These are phyloP conservation scores for Trichosporon ovoides DNA, from an alignment of 1,284 basidiomycete genomes.

Conservation along the genomic window DNA sequence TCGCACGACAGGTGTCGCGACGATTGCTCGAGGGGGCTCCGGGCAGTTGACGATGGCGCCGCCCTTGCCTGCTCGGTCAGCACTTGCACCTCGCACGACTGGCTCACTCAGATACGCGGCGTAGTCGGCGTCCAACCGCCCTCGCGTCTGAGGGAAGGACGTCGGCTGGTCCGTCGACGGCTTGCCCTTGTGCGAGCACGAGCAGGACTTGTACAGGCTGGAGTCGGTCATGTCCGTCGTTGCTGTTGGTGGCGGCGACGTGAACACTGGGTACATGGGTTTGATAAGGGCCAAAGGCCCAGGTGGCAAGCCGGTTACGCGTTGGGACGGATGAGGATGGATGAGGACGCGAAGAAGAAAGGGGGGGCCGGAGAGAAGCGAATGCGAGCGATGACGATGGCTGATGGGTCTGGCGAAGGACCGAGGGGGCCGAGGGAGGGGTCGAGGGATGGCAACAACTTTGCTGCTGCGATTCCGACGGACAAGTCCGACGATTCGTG, in stretches of 20 bases:
- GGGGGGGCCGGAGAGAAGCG: neutral
- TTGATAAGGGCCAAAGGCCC: neutral
- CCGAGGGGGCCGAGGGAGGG: slow-evolving; percentile 4
- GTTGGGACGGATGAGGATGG: neutral
- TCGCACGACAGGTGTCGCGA: neutral
- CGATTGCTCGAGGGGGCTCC: neutral
- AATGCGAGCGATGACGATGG: neutral
- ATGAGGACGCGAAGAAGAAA: neutral
- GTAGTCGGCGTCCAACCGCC: slow-evolving; percentile 1
- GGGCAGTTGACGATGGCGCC: neutral
- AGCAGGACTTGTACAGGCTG: slow-evolving; percentile 1
- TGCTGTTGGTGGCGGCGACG: neutral
- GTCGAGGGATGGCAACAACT: slow-evolving; percentile 4
- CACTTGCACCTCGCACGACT: neutral
- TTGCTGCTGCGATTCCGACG: neutral
- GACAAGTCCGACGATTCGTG: slow-evolving; percentile 3
- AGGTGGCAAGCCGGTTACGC: neutral
- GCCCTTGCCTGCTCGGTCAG: neutral
- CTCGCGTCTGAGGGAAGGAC: slow-evolving; percentile 1
- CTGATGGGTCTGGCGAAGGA: neutral
- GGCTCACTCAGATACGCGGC: slow-evolving; percentile 1
- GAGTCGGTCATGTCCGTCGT: neutral
- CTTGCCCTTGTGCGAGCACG: neutral
- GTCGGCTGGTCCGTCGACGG: neutral
- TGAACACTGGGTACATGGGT: neutral